Evolutionary conservation across 139 green algal species (phyloP).

Genomic region (Chlamydomonas sp.): DNA sequence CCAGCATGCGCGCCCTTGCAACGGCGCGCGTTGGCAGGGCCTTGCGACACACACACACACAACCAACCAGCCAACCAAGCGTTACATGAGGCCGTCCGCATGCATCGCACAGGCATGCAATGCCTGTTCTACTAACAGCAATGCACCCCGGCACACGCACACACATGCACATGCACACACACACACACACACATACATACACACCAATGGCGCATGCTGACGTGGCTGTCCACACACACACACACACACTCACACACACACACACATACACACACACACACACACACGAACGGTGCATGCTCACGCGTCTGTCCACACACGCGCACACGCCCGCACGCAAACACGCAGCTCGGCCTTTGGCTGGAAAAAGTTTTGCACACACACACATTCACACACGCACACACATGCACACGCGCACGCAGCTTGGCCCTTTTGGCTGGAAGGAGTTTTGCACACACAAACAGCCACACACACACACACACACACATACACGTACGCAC

Average conservation of each 20-base stretch:
- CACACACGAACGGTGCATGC: neutral
- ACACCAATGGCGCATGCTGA: too few relatives aligned
- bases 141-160: neutral
- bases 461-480: neutral
- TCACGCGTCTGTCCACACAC: neutral
- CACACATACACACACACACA: neutral
- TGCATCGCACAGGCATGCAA: too few relatives aligned
- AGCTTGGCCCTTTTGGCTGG: too few relatives aligned
- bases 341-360: neutral
- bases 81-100: too few relatives aligned
- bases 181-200: neutral
- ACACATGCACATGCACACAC: slow-evolving; percentile 2
- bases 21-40: too few relatives aligned
- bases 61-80: too few relatives aligned
- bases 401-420: too few relatives aligned
- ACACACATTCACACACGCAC: neutral
- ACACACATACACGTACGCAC: neutral
- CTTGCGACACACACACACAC: too few relatives aligned
- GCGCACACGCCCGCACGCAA: neutral
- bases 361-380: neutral
- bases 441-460: too few relatives aligned
- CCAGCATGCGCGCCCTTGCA: too few relatives aligned
- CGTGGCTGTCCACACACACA: neutral
- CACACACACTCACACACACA: neutral
- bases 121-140: too few relatives aligned